Percentiles rank a stretch among this genome's conserved stretches.
Evolutionary conservation across 108 stramenopile genomes (phyloP).

Genomic region (Cylindrotheca closterium): DNA sequence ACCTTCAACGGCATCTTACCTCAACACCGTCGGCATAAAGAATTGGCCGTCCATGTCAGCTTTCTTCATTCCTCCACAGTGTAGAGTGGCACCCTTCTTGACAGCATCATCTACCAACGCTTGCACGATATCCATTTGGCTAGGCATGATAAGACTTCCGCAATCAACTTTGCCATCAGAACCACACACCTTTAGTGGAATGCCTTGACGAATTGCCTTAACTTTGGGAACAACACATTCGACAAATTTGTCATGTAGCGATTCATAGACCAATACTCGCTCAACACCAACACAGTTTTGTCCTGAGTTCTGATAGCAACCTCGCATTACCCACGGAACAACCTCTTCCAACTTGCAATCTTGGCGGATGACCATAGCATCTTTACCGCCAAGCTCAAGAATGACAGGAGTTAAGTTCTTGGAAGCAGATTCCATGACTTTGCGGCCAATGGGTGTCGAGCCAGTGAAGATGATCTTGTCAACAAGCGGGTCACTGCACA

Average conservation of each 20-base stretch:
- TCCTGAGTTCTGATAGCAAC: conserved; percentile 96
- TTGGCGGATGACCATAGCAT: conserved; percentile 96
- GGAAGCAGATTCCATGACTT: conserved; percentile 90
- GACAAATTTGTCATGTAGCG: conserved; percentile 72
- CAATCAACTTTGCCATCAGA: conserved; percentile 82
- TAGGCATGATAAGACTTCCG: conserved; percentile 92
- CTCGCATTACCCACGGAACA: conserved; percentile 91
- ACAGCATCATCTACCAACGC: conserved; percentile 96
- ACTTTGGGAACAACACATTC: conserved; percentile 55
- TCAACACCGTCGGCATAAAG: conserved; percentile 94
- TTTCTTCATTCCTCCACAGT: conserved; percentile 89
- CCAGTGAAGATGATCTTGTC: conserved; percentile 99
- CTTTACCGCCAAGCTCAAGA: conserved; percentile 98
- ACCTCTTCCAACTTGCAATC: conserved; percentile 83
- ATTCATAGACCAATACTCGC: conserved; percentile 95
- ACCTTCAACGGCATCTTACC: conserved; percentile 23
- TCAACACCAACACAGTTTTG: conserved; percentile 99
- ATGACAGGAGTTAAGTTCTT: conserved; percentile 94
- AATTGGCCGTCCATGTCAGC: conserved; percentile 75
- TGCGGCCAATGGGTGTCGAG: conserved; percentile 89
- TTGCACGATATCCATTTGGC: conserved; percentile 83
- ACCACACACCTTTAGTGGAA: conserved; percentile 57
- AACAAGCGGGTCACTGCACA: conserved; percentile 83
- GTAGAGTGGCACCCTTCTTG: conserved; percentile 88
- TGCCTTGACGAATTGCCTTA: conserved; percentile 77